Evolutionary conservation across 108 stramenopile genomes (phyloP), one percentile per base, ranked within the genome.

Genomic region (Aurantiochytrium sp.): DNA sequence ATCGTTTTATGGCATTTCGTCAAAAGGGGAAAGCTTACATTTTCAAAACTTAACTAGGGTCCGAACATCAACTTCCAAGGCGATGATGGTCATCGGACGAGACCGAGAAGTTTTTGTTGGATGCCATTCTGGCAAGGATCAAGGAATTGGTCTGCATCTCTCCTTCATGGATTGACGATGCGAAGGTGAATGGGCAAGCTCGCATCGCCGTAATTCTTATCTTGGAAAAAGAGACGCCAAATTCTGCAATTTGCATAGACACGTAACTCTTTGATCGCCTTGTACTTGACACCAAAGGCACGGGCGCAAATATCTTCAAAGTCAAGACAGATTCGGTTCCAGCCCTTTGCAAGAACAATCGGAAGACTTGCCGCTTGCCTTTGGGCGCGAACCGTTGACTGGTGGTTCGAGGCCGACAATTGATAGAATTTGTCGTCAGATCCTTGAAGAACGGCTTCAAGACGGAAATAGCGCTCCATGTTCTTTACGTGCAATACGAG

Each of bases 291-390:
- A 35, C 76, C 76, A 83, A 83, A 83, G n/a, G 76, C 76, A 12
- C 28, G 45, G 6, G n/a, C 25, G 4, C 76, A 83, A 28, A 83
- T 83, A 12, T 83, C 51, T 6, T 45, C 25, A 35, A 83, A 23
- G 23, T 83, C 76, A 35, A 83, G 76, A 83, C 76, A 83, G 49
- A 83, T 83, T 12, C 76, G 4, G 23, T 83, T 83, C 76, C 76
- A 83, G 5, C 76, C 76, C 25, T 83, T 45, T 12, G 76, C 44
- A 47, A 83, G 51, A 12, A 53, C n/a, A 35, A 83, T 83, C 10
- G 76, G 76, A 6, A 83, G 51, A 18, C 49, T 53, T 12, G 49
- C 45, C 8, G 76, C 45, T 12, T 53, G 76, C 45, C 23, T 47
- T 28, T 83, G 45, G 1, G 76, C 51, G 44, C 51, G 45, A 12